Evolutionary conservation across 257 asterid genomes (phyloP).

Genomic region (Solanum okadae): DNA sequence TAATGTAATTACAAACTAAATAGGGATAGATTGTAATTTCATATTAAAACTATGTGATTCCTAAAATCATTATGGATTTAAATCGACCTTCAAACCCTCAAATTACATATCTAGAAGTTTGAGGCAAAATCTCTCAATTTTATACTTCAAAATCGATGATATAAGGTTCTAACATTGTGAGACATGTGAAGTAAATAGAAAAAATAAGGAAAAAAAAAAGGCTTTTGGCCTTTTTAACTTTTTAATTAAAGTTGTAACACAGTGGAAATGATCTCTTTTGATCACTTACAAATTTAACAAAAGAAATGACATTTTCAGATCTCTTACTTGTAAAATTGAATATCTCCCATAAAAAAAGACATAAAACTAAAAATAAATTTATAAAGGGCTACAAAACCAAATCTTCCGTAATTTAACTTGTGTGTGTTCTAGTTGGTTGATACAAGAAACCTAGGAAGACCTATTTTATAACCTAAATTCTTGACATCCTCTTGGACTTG

Average conservation of each 20-base stretch:
- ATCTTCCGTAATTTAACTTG: neutral
- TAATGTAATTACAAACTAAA: too few relatives aligned
- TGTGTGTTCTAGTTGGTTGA: neutral
- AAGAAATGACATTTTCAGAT: neutral
- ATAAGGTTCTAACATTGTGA: neutral
- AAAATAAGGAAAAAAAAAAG: neutral
- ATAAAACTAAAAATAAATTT: neutral
- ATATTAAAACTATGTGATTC: too few relatives aligned
- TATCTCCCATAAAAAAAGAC: neutral
- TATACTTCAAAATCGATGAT: neutral
- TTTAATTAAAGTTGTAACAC: neutral
- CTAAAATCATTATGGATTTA: neutral
- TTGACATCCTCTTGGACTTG: constrained; percentile 77
- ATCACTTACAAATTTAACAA: neutral
- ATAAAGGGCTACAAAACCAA: neutral
- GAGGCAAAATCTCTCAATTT: neutral
- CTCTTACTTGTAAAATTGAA: neutral
- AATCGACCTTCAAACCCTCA: neutral
- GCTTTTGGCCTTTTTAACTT: neutral
- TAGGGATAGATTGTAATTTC: too few relatives aligned
- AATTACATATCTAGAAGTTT: neutral
- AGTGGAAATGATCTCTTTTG: neutral
- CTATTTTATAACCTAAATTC: constrained; percentile 62
- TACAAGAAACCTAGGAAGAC: constrained; percentile 54
- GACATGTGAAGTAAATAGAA: neutral